phyloP scores from a whole-genome alignment of 2,329 filamentous ascomycete species.

The Colletotrichum zoysiae region DNA sequence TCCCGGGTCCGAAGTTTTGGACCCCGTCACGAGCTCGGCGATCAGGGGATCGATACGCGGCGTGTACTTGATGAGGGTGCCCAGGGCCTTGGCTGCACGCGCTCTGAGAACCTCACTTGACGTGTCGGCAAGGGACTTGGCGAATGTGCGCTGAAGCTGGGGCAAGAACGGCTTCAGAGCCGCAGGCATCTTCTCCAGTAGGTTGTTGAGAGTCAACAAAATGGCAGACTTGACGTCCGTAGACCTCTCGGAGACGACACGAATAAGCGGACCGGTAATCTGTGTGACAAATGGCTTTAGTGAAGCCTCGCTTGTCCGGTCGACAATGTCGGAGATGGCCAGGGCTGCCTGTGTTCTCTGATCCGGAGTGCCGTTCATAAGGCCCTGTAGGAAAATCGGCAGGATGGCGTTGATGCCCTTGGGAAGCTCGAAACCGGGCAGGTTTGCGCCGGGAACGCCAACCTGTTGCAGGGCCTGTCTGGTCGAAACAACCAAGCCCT shows the following conservation, averaged over 20 bases:
- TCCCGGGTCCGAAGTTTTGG: constrained; percentile 87
- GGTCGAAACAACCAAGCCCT: constrained; percentile 87
- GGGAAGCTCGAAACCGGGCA: constrained; percentile 90
- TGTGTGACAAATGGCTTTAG: constrained; percentile 96
- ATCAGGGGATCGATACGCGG: constrained; percentile 96
- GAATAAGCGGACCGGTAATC: constrained; percentile 96
- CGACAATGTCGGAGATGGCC: constrained; percentile 95
- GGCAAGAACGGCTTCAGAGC: constrained; percentile 97
- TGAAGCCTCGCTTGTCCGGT: constrained; percentile 87
- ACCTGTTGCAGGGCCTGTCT: constrained; percentile 88
- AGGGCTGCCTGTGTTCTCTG: constrained; percentile 93
- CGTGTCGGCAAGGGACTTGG: constrained; percentile 92
- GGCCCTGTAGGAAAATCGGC: constrained; percentile 95
- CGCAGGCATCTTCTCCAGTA: constrained; percentile 95
- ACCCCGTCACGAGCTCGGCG: constrained; percentile 91
- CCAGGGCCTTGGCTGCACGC: constrained; percentile 91
- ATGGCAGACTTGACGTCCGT: constrained; percentile 97
- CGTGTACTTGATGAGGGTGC: constrained; percentile 94
- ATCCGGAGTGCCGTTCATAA: constrained; percentile 95
- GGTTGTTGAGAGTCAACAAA: constrained; percentile 91
- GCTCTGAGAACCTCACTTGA: constrained; percentile 89
- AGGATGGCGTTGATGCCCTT: constrained; percentile 98
- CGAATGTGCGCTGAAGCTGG: constrained; percentile 96
- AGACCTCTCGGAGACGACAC: constrained; percentile 96
- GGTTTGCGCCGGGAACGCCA: constrained; percentile 84